Evolutionary conservation across 1,284 basidiomycete genomes (phyloP).

Genomic region (Sporisorium reilianum): DNA sequence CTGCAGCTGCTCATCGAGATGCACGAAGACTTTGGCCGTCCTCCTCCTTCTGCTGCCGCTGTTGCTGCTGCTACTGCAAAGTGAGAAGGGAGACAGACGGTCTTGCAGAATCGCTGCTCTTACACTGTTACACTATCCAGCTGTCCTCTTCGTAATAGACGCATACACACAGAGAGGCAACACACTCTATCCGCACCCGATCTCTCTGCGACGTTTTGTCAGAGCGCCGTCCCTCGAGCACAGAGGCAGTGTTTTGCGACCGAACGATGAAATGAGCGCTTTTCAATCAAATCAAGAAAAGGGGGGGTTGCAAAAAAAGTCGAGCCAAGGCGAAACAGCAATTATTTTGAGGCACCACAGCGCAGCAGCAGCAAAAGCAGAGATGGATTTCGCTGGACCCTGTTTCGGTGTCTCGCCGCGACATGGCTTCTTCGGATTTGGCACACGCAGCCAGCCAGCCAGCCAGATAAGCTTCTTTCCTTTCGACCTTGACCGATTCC

Average conservation of each 20-base stretch:
- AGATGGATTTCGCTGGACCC: background rate
- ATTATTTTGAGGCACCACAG: background rate
- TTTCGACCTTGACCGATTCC: background rate
- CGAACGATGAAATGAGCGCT: background rate
- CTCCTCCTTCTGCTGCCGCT: slow-evolving; percentile 21
- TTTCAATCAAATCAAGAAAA: background rate
- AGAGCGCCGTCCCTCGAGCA: background rate
- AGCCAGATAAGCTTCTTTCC: slow-evolving; percentile 11
- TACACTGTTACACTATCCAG: background rate
- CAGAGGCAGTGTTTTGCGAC: background rate
- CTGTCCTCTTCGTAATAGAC: slow-evolving; percentile 16
- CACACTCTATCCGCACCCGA: background rate
- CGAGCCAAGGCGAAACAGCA: background rate
- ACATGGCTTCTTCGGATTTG: background rate
- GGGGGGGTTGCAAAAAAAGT: background rate
- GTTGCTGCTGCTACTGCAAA: slow-evolving; percentile 20
- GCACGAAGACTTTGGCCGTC: slow-evolving; percentile 61
- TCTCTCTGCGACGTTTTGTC: background rate
- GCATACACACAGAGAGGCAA: background rate
- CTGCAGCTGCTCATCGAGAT: slow-evolving; percentile 55
- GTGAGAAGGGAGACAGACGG: slow-evolving; percentile 2
- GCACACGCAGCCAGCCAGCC: too few species aligned
- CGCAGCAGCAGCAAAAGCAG: background rate
- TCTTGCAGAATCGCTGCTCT: background rate
- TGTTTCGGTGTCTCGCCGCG: background rate